A percentile compares a stretch with the other conserved stretches of the same genome.
Evolutionary conservation across 2,329 filamentous ascomycete species (phyloP).

Genomic region (Diplodia scrobiculata): DNA sequence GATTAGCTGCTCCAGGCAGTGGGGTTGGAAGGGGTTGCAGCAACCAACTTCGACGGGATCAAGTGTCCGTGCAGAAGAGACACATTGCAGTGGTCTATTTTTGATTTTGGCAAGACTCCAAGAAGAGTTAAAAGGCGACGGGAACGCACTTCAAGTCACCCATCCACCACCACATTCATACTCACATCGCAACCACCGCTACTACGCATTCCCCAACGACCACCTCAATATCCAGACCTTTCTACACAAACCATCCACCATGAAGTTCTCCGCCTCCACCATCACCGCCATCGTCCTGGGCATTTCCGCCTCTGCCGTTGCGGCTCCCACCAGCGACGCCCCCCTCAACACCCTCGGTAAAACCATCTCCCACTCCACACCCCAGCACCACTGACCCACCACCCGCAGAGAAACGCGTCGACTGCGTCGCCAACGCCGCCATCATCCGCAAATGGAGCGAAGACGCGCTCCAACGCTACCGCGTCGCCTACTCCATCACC

Average conservation of each 20-base stretch:
- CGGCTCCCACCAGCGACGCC: neutral
- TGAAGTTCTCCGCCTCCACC: slow-evolving; percentile 3
- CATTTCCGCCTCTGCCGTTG: neutral
- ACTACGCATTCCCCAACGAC: neutral
- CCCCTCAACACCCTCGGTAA: neutral
- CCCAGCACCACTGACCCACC: neutral
- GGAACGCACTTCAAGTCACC: neutral
- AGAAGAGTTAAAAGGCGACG: neutral
- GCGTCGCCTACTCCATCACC: slow-evolving; percentile 5
- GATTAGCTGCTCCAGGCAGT: no score
- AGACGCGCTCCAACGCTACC: slow-evolving; percentile 1
- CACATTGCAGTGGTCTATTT: neutral
- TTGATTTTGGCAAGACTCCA: neutral
- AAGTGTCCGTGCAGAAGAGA: no score
- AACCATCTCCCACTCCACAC: neutral
- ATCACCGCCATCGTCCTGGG: neutral
- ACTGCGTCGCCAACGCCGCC: slow-evolving; percentile 9
- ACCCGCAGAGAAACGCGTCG: neutral
- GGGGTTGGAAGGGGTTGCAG: no score
- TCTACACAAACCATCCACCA: neutral
- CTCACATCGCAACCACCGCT: neutral
- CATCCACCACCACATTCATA: neutral
- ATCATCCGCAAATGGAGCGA: neutral
- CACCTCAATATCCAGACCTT: neutral
- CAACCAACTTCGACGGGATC: no score